Evolutionary conservation across 805 yeast species (phyloP).

Genomic region (Ogataea trehalophila): DNA sequence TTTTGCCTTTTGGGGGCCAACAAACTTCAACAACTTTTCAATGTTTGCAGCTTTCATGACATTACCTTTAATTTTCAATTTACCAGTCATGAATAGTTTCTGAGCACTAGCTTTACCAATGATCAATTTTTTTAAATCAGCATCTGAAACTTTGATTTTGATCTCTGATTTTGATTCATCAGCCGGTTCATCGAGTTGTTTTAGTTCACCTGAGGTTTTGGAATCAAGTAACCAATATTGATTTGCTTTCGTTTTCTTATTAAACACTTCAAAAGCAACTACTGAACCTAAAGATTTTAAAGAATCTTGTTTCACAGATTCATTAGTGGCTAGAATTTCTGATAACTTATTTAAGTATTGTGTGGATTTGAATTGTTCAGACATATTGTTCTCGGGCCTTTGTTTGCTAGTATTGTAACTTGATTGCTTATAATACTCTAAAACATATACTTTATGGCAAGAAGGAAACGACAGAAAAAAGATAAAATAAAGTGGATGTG

Average conservation of each 20-base stretch:
- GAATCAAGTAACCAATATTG: slow-evolving; percentile 63
- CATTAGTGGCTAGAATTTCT: slow-evolving; percentile 12
- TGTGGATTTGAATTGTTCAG: slow-evolving; percentile 13
- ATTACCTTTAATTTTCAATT: slow-evolving; percentile 83
- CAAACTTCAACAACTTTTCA: slow-evolving; percentile 60
- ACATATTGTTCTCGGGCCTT: background rate
- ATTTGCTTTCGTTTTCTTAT: slow-evolving; percentile 52
- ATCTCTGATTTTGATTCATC: slow-evolving; percentile 50
- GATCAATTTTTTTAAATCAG: slow-evolving; percentile 65
- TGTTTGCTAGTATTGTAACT: no score
- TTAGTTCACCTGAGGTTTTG: slow-evolving; percentile 48
- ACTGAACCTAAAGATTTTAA: slow-evolving; percentile 25
- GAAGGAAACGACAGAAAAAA: no score
- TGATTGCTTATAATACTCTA: no score
- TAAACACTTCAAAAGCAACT: slow-evolving; percentile 63
- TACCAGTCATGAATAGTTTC: slow-evolving; percentile 77
- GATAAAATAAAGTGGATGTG: no score
- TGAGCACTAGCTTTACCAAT: slow-evolving; percentile 81
- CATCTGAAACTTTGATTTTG: slow-evolving; percentile 58
- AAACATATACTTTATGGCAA: no score
- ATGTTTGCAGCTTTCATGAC: slow-evolving; percentile 84
- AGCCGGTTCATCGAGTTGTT: slow-evolving; percentile 21
- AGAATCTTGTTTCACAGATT: slow-evolving; percentile 15
- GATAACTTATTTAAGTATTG: slow-evolving; percentile 13
- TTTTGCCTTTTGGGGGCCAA: slow-evolving; percentile 40